Percentiles rank a stretch among this genome's conserved stretches.
Evolutionary conservation across 2,329 filamentous ascomycete species (phyloP).

Genomic region (Apiospora marii): DNA sequence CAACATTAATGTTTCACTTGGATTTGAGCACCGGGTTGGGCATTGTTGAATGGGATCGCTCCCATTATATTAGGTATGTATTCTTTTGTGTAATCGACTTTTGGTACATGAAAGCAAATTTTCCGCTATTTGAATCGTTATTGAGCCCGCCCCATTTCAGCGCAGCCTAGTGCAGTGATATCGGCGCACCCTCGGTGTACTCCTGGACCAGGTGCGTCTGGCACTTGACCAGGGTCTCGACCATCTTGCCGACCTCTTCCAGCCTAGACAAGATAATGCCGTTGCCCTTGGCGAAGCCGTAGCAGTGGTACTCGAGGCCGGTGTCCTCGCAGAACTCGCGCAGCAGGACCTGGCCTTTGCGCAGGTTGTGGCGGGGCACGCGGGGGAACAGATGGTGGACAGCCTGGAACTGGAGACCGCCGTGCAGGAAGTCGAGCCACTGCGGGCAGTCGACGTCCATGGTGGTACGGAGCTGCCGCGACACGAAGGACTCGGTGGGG

Average conservation of each 20-base stretch:
- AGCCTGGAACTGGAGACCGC: constrained; percentile 76
- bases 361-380: constrained; percentile 72
- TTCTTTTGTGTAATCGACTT: background rate
- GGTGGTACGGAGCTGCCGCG: constrained; percentile 74
- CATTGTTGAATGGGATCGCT: background rate
- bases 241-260: constrained; percentile 66
- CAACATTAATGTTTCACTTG: background rate
- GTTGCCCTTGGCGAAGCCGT: constrained; percentile 70
- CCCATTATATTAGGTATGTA: background rate
- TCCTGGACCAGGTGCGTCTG: constrained; percentile 53
- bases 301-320: constrained; percentile 67
- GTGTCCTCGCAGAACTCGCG: constrained; percentile 71
- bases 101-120: background rate
- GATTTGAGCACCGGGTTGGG: background rate
- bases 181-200: constrained; percentile 9
- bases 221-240: constrained; percentile 66
- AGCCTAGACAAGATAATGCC: constrained; percentile 57
- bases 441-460: constrained; percentile 78
- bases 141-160: background rate
- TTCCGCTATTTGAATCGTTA: background rate
- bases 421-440: constrained; percentile 77
- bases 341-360: constrained; percentile 65
- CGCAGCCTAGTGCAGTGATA: background rate
- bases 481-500: constrained; percentile 70
- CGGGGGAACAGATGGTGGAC: constrained; percentile 76